Percentiles rank a stretch among this genome's conserved stretches.
These are phyloP conservation scores for Daucus carota DNA, from an alignment of 129 eudicot genomes.

Conservation along the genomic window DH1_v3.0 NC_030389.2:262501-263000, in stretches of 20 bases:
- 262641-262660: slow-evolving; percentile 43
- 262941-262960: no score
- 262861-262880: slow-evolving; percentile 1
- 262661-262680: slow-evolving; percentile 34
- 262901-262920: no score
- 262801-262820: not conserved
- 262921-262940: no score
- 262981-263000: no score
- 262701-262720: slow-evolving; percentile 30
- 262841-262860: not conserved
- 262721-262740: not conserved
- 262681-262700: slow-evolving; percentile 76
- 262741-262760: not conserved
- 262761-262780: not conserved
- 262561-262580: slow-evolving; percentile 74
- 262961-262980: no score
- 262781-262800: not conserved
- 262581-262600: slow-evolving; percentile 57
- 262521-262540: slow-evolving; percentile 62
- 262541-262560: slow-evolving; percentile 62
- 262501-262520: slow-evolving; percentile 56
- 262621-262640: slow-evolving; percentile 78
- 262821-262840: not conserved
- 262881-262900: no score
- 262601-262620: slow-evolving; percentile 47